A percentile compares a stretch with the other conserved stretches of the same genome.
Conservation (phyloP, 768 basidiomycete genomes). For the Mycena sanguinolenta region DNA sequence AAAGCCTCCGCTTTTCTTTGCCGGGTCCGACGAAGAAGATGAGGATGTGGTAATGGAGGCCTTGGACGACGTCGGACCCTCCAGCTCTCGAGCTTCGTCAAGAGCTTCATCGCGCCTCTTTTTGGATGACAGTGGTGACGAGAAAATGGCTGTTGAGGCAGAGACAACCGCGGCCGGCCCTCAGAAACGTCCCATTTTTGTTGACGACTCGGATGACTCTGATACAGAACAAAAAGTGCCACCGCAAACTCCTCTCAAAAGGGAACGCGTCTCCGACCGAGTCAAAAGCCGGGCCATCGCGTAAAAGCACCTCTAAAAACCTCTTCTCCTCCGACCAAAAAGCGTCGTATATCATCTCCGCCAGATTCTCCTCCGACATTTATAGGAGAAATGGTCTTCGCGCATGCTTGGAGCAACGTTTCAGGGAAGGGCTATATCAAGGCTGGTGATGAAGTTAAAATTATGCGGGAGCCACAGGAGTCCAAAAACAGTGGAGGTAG, state of each 20-base stretch:
- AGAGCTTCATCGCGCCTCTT: constrained; percentile 36
- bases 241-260: constrained; percentile 44
- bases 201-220: constrained; percentile 49
- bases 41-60: constrained; percentile 38
- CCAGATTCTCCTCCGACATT: constrained; percentile 55
- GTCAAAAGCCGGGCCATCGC: constrained; percentile 38
- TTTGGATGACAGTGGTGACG: constrained; percentile 27
- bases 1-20: constrained; percentile 67
- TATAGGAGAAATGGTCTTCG: constrained; percentile 76
- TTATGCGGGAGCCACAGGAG: constrained; percentile 68
- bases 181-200: constrained; percentile 31
- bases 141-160: constrained; percentile 31
- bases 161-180: background rate
- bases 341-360: constrained; percentile 59
- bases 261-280: constrained; percentile 40
- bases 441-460: constrained; percentile 67
- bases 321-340: constrained; percentile 61
- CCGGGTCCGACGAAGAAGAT: constrained; percentile 68
- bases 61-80: constrained; percentile 17
- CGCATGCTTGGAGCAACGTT: constrained; percentile 85
- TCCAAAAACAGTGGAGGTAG: constrained; percentile 40
- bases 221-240: constrained; percentile 49
- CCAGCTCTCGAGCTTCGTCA: constrained; percentile 33
- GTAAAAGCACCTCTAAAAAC: constrained; percentile 23
- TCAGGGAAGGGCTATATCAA: constrained; percentile 81